Conservation (phyloP, 176 grass and related monocot genomes). For the Eremochloa ophiuroides region DNA sequence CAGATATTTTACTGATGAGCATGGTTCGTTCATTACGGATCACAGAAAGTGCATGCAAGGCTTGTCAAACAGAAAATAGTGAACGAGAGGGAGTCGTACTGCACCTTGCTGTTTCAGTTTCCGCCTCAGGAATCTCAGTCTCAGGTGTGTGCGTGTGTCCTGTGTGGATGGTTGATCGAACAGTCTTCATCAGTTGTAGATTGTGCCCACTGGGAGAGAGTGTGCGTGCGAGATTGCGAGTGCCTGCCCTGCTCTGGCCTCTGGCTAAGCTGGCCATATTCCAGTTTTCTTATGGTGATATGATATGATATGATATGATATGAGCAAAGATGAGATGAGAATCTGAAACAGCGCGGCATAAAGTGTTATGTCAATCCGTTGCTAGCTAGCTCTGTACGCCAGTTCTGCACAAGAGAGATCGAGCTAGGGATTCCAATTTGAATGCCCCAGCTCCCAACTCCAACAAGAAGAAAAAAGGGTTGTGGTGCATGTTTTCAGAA, state of each 20-base stretch:
- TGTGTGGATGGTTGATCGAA: not conserved
- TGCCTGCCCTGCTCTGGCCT: not conserved
- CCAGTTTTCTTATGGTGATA: not conserved
- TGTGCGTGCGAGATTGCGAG: not conserved
- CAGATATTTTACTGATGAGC: not conserved
- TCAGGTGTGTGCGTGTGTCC: not conserved
- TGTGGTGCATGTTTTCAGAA: not conserved
- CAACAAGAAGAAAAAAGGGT: not conserved
- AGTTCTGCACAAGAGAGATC: too few relatives aligned
- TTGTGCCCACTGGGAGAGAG: too few relatives aligned
- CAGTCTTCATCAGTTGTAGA: not conserved
- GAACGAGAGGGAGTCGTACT: not conserved
- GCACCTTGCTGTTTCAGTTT: not conserved
- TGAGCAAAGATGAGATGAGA: not conserved
- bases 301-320: not conserved
- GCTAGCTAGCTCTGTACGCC: too few relatives aligned
- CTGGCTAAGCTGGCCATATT: not conserved
- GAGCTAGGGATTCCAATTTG: not conserved
- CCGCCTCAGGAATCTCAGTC: not conserved
- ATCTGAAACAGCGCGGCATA: not conserved
- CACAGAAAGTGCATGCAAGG: conserved; percentile 5
- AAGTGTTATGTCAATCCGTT: too few relatives aligned
- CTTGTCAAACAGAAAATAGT: not conserved
- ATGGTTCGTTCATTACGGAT: not conserved
- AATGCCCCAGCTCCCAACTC: not conserved